Evolutionary conservation across 2,329 filamentous ascomycete species (phyloP), one percentile per base, ranked within the genome.

Genomic region (Fusarium sp.): DNA sequence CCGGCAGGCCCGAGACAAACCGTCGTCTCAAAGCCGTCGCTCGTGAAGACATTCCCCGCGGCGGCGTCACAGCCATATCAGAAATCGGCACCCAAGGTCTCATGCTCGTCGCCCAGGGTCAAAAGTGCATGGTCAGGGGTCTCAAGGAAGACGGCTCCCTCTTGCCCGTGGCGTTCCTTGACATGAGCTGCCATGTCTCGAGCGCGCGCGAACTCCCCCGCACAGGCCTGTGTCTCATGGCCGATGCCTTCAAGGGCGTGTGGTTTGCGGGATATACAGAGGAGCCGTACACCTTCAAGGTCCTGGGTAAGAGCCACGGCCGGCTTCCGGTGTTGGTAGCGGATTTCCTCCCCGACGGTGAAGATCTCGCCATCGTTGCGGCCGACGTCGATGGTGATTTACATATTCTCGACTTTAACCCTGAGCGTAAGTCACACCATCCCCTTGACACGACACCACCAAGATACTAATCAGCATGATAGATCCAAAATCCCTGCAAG

Each of bases 251-350:
- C 72, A 97, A 97, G 78, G 95, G 95, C 0, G 82, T 98, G 3
- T 98, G 95, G 93, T 96, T 99, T 67, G 91, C 92, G 0, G 95
- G 95, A 1, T 99, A 97, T 72, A 95, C 91, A 9, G 94, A 99
- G 77, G 95, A 98, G 71, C 95, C 95, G 1, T 99, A 98, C 74
- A 93, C 91, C 66, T 93, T 99, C 87, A 90, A 93, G 61, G 83
- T 97, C 4, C 93, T 98, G 65, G 93, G 93, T 37, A 97, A 97
- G 77, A 92, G 90, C 68, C 84, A 88, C 35, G 89, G 90, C 17
- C 86, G 85, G 38, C 80, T 97, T 68, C 91, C 95, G 70, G 86
- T 96, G 17, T 76, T 96, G 31, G 85, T 89, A 6, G 92, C 91
- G 2, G 94, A 98, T 56, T 94, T 99, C 70, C 78, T 99, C 8